A percentile compares a stretch with the other conserved stretches of the same genome.
Evolutionary conservation across 1,284 basidiomycete species (phyloP).

Genomic region (Ceratobasidium sp.): DNA sequence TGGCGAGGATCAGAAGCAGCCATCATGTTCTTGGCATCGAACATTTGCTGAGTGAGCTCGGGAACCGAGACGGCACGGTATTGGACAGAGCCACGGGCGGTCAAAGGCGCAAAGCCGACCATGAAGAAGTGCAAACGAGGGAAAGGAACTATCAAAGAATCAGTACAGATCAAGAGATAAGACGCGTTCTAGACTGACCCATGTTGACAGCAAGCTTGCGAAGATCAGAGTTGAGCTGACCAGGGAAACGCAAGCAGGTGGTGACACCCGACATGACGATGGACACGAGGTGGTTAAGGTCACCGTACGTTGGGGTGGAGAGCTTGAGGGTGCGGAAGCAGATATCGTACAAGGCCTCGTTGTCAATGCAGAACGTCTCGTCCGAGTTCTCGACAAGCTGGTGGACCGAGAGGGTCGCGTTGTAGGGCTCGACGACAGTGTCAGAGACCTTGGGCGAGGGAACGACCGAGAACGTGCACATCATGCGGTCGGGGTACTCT

Average conservation of each 20-base stretch:
- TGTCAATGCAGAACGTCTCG: conserved; percentile 77
- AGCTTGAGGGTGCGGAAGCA: conserved; percentile 97
- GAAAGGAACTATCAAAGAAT: conserved; percentile 74
- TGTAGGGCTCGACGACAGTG: conserved; percentile 67
- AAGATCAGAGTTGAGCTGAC: conserved; percentile 97
- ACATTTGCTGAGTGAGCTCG: conserved; percentile 97
- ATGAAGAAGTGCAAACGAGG: conserved; percentile 99
- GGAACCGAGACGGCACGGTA: conserved; percentile 95
- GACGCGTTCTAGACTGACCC: conserved; percentile 60
- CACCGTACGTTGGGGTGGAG: conserved; percentile 90
- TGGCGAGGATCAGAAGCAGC: conserved; percentile 93
- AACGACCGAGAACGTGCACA: conserved; percentile 66
- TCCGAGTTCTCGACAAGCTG: conserved; percentile 68
- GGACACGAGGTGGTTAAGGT: conserved; percentile 96
- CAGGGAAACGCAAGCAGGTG: conserved; percentile 96
- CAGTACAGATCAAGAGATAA: conserved; percentile 18
- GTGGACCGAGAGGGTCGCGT: conserved; percentile 64
- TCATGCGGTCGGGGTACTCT: conserved; percentile 68
- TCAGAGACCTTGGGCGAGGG: conserved; percentile 62
- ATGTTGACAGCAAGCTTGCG: conserved; percentile 98
- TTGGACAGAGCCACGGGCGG: conserved; percentile 89
- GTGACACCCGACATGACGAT: conserved; percentile 98
- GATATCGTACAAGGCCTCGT: conserved; percentile 98
- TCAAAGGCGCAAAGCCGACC: conserved; percentile 95
- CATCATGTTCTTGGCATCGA: conserved; percentile 99